Base-by-base conservation (phyloP, 441 rosid species). In the Flueggea neowawraea region DNA sequence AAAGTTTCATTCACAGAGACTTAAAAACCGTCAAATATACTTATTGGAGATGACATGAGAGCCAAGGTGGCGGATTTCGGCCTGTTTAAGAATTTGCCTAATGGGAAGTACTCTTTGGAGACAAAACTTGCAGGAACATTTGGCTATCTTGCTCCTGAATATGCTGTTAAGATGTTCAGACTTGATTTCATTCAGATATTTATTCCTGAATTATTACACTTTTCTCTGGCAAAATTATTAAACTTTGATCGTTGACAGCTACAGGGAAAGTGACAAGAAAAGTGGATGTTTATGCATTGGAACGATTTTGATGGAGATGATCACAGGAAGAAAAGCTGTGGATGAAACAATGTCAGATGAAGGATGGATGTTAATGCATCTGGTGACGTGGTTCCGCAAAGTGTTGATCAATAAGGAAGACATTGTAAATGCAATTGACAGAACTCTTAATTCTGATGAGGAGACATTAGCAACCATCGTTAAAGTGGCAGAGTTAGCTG, bases 111-210 rank as follows among this genome's bases (percentile, higher is more conserved):
- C 77, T 87, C 96, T 8, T 70, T 87, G 2, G 94, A 87, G 67
- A 87, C 96, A 31, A 78, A 79, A 57, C 72, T 89, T 72, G 94
- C 94, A 8, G 96, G 96, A 69, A 89, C 91, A 13, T 89, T 89
- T 47, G 94, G 96, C 28, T 89, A 89, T 75, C 91, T 89, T 59
- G 96, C 96, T 12, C 96, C 96, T 36, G 96, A 89, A 61, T 89
- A 87, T 65, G 94, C 96, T 8, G 89, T 91, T 84, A 76, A 44
- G 86, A 22, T 2, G 28, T 22, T 22, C 28, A 22, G 28, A 22
- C 28, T 22, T 22, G 28, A 22, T 22, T 22, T 22, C 28, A 22
- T 22, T 22, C 28, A 22, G 28, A 22, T 22, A 22, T 0, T 22
- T 22, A 22, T 22, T 2, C 28, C 28, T 22, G 28, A 22, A 22